Conservation (phyloP, 2,329 filamentous ascomycete species). For the Aspergillus fijiensis region DNA sequence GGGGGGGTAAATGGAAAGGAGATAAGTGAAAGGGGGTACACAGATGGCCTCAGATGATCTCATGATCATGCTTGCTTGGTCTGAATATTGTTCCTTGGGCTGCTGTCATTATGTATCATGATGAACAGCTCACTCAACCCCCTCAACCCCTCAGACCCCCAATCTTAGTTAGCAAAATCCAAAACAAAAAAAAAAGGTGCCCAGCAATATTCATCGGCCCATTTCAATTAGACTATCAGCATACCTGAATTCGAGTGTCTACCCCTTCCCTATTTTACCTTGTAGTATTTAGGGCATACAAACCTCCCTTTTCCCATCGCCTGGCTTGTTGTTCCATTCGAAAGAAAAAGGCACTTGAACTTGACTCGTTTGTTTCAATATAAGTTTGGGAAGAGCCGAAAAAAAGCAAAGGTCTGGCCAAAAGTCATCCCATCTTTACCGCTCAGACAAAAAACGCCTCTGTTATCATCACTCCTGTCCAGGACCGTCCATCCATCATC, state of each 20-base stretch:
- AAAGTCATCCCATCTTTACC: not conserved
- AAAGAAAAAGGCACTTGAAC: not conserved
- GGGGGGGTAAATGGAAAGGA: not conserved
- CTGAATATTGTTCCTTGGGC: conserved; percentile 16
- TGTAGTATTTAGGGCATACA: conserved; percentile 21
- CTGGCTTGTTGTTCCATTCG: not conserved
- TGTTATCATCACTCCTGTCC: conserved; percentile 13
- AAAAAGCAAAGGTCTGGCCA: not conserved
- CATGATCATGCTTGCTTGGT: not conserved
- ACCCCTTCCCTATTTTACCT: conserved; percentile 20
- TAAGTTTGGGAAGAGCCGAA: not conserved
- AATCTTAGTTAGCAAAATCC: not conserved
- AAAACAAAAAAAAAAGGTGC: conserved; percentile 8
- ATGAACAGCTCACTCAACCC: conserved; percentile 9
- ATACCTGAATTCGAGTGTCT: conserved; percentile 12
- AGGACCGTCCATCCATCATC: conserved; percentile 7
- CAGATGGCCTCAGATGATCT: not conserved
- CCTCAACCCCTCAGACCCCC: conserved; percentile 1
- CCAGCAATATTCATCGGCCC: conserved; percentile 17
- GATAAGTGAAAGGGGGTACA: conserved; percentile 1
- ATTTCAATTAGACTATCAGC: conserved; percentile 16
- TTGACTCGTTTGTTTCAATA: not conserved
- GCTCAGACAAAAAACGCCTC: conserved; percentile 6
- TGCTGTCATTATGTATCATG: conserved; percentile 17
- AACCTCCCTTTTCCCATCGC: conserved; percentile 9